phyloP scores from a whole-genome alignment of 306 rosid species.

The Medicago ruthenica region DNA sequence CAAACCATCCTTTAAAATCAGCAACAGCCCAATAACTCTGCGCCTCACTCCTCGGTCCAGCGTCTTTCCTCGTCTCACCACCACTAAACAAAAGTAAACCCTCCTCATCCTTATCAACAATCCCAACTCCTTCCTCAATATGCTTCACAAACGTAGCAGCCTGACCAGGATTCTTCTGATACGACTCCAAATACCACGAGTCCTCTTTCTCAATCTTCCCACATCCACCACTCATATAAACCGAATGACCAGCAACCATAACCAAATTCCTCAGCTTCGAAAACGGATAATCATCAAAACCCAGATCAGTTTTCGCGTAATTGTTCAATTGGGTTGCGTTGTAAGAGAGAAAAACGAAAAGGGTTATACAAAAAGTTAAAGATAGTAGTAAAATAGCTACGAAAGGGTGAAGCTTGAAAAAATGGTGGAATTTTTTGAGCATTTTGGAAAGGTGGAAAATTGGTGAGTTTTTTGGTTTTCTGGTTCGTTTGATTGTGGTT shows the following conservation, averaged over 20 bases:
- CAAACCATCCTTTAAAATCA: constrained; percentile 84
- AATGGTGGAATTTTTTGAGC: constrained; percentile 65
- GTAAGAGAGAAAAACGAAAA: constrained; percentile 59
- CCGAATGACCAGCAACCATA: constrained; percentile 96
- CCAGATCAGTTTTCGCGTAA: constrained; percentile 43
- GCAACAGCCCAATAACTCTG: constrained; percentile 98
- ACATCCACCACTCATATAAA: constrained; percentile 80
- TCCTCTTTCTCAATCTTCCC: constrained; percentile 84
- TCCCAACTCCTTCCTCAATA: constrained; percentile 66
- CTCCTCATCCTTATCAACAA: constrained; percentile 60
- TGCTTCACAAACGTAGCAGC: constrained; percentile 84
- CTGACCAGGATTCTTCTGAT: constrained; percentile 92
- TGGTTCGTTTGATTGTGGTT: constrained; percentile 45
- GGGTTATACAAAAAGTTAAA: constrained; percentile 57
- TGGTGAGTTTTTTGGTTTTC: constrained; percentile 58
- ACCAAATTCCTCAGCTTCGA: constrained; percentile 74
- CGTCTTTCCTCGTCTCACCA: constrained; percentile 89
- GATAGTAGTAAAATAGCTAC: constrained; percentile 52
- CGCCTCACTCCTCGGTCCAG: constrained; percentile 95
- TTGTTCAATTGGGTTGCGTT: constrained; percentile 45
- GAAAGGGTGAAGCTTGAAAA: constrained; percentile 68
- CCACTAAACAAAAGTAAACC: constrained; percentile 91
- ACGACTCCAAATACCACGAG: constrained; percentile 92
- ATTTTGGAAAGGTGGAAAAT: constrained; percentile 56
- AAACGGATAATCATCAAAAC: constrained; percentile 59